These are phyloP conservation scores for Vitis riparia DNA, from an alignment of 164 flowering plant genomes.

Conservation along the genomic window DNA sequence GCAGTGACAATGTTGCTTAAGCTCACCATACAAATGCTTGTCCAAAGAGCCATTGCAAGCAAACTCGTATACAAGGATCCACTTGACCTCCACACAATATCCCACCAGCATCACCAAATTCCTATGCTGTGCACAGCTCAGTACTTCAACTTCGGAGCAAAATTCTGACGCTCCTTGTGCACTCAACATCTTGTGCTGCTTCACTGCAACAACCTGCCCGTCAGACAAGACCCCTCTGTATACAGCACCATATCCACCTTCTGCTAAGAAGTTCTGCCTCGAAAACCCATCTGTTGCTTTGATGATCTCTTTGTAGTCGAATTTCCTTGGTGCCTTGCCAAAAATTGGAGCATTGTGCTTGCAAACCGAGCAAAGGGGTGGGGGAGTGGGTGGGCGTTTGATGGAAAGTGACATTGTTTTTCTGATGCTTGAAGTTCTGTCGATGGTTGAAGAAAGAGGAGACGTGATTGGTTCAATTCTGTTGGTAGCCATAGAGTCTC, in stretches of 20 bases:
- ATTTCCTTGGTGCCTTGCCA: slow-evolving; percentile 37
- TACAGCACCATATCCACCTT: slow-evolving; percentile 48
- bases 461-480: not conserved
- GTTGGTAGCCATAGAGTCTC: slow-evolving; percentile 2
- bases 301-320: slow-evolving; percentile 36
- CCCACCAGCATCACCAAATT: slow-evolving; percentile 54
- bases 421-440: slow-evolving; percentile 32
- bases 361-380: slow-evolving; percentile 43
- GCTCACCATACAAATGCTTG: slow-evolving; percentile 40
- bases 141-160: slow-evolving; percentile 41
- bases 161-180: slow-evolving; percentile 48
- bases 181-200: slow-evolving; percentile 35
- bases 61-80: slow-evolving; percentile 45
- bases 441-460: slow-evolving; percentile 10
- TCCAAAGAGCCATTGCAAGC: slow-evolving; percentile 50
- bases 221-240: slow-evolving; percentile 38
- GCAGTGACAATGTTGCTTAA: no score
- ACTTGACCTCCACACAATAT: slow-evolving; percentile 37
- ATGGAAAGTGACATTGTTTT: slow-evolving; percentile 32
- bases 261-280: slow-evolving; percentile 35
- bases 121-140: slow-evolving; percentile 55
- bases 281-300: slow-evolving; percentile 42
- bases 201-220: slow-evolving; percentile 50
- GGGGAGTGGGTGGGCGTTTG: slow-evolving; percentile 33
- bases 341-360: slow-evolving; percentile 37